A percentile compares a stretch with the other conserved stretches of the same genome.
Conservation (phyloP, 768 basidiomycete species). For the Lactarius evosmus region DNA sequence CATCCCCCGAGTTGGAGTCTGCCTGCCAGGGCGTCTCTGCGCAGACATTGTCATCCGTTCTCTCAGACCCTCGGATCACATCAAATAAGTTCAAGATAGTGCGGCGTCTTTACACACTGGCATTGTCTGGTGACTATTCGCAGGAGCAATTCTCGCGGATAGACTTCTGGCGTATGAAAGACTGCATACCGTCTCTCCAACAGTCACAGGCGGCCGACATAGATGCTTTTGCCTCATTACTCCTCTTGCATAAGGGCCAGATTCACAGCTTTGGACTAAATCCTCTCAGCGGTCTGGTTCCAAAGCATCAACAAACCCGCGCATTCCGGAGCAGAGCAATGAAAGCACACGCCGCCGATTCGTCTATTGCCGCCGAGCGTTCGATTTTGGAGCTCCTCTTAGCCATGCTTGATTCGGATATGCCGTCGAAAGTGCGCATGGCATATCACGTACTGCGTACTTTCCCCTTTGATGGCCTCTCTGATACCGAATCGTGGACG, state of each 20-base stretch:
- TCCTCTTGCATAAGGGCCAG: constrained; percentile 55
- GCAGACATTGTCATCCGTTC: constrained; percentile 48
- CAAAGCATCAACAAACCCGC: constrained; percentile 38
- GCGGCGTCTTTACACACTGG: constrained; percentile 54
- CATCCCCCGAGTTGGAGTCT: constrained; percentile 45
- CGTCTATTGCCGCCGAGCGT: constrained; percentile 9
- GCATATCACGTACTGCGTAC: constrained; percentile 26
- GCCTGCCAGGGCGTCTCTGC: constrained; percentile 46
- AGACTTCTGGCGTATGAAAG: constrained; percentile 85
- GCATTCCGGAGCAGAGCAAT: constrained; percentile 4
- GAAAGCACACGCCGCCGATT: constrained; percentile 36
- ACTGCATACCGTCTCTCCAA: constrained; percentile 56
- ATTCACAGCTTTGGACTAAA: constrained; percentile 61
- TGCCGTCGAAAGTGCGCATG: constrained; percentile 23
- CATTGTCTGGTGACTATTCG: constrained; percentile 39
- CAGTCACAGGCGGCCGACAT: constrained; percentile 65
- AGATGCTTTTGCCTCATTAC: constrained; percentile 65
- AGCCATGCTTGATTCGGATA: constrained; percentile 24
- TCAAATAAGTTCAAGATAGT: constrained; percentile 79
- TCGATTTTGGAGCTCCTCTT: constrained; percentile 26
- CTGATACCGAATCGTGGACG: constrained; percentile 15
- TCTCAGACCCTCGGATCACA: constrained; percentile 57
- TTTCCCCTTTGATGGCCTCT: constrained; percentile 19
- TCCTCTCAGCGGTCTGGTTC: constrained; percentile 41
- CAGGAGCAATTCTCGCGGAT: constrained; percentile 48